These are phyloP conservation scores for Suillus subalutaceus DNA, from an alignment of 768 basidiomycete genomes.

Conservation along the genomic window DNA sequence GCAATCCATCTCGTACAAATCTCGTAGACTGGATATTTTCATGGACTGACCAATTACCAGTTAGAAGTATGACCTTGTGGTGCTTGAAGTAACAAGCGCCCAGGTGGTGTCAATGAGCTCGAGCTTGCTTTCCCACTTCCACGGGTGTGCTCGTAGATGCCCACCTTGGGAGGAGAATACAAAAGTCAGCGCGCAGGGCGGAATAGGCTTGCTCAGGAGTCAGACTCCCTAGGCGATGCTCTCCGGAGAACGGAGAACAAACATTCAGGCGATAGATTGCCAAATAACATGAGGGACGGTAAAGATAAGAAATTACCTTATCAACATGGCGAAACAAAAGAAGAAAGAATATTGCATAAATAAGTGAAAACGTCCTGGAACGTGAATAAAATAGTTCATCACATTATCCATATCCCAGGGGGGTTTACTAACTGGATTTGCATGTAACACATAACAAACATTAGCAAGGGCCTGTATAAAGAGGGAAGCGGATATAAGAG, in stretches of 20 bases:
- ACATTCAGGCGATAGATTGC: background rate
- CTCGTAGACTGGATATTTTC: too few relatives aligned
- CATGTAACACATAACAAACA: too few relatives aligned
- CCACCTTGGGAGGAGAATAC: background rate
- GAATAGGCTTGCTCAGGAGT: background rate
- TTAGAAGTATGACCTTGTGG: background rate
- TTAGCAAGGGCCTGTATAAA: background rate
- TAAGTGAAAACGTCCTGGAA: too few relatives aligned
- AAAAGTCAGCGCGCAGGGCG: background rate
- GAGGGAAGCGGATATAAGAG: too few relatives aligned
- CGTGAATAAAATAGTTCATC: too few relatives aligned
- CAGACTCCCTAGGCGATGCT: background rate
- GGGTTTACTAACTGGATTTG: too few relatives aligned
- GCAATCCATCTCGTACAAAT: too few relatives aligned
- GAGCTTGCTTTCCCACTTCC: background rate
- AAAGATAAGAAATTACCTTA: too few relatives aligned
- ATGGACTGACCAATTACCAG: background rate
- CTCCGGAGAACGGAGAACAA: background rate
- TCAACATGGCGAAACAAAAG: too few relatives aligned
- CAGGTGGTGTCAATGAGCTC: background rate
- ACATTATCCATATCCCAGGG: too few relatives aligned
- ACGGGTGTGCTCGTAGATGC: background rate
- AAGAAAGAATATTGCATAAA: too few relatives aligned
- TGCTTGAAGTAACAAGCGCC: background rate
- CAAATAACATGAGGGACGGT: too few relatives aligned